Base-by-base conservation (phyloP, 495 filamentous ascomycete genomes). In the Thozetella sp. region DNA sequence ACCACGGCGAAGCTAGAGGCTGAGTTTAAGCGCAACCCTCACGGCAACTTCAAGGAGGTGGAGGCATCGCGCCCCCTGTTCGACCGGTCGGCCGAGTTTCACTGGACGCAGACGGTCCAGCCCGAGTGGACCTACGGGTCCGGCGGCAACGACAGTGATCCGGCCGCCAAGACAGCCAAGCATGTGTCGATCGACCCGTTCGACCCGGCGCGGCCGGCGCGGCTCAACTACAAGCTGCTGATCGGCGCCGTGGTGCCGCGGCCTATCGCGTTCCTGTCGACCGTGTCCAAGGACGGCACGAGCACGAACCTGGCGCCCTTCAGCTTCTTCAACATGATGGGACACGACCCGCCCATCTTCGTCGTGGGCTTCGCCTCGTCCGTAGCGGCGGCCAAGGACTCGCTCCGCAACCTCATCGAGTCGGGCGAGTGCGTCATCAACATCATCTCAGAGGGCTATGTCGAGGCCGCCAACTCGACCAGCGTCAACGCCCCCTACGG, bases 281-380 rank as follows among this genome's bases (percentile, higher is more conserved):
- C 84, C 24, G 63, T 70, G 55, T 76, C 77, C 23, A 58, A 72
- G 22, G 79, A 82, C 45, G 74, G 61, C 81, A 80, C 2, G 17
- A 25, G 24, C 11, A 63, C 66, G 19, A 98, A 98, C 73, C 82
- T 98, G 3, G 90, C 94, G 1, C 93, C 93, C 0, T 97, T 93
- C 78, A 88, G 83, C 62, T 97, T 95, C 77, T 89, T 92, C 61
- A 84, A 92, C 59, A 68, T 97, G 11, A 83, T 97, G 63, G 87
- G 88, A 66, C 92, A 96, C 68, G 94, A 97, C 70, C 94, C 95
- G 2, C 95, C 95, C 0, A 78, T 97, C 25, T 96, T 98, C 75
- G 80, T 82, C n/a, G 75, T 97, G 19, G 92, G 95, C 6, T 90
- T 92, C 68, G 80, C 83, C 0, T 77, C 78, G 2, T 67, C 79